phyloP scores from a whole-genome alignment of 2,329 filamentous ascomycete species.

The Exophiala lecanii-corni region DNA sequence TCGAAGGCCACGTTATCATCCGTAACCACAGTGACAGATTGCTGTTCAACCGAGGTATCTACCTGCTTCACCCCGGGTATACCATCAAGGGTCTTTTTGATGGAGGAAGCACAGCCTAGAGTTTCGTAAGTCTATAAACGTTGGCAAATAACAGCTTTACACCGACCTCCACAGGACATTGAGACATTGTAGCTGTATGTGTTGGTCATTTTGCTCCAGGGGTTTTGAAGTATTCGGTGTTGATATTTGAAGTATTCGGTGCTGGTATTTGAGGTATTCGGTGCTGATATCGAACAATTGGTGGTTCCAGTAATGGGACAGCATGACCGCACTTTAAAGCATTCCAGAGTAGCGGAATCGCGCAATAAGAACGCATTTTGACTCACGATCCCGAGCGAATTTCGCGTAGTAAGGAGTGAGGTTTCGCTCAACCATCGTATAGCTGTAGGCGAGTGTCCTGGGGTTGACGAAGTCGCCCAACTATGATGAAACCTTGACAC shows the following conservation, averaged over 20 bases:
- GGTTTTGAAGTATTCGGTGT: constrained; percentile 5
- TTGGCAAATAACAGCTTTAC: constrained; percentile 5
- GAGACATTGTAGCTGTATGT: constrained; percentile 6
- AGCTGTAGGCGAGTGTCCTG: constrained; percentile 2
- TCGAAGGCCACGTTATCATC: constrained; percentile 7
- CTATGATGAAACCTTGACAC: constrained; percentile 5
- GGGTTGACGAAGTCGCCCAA: constrained; percentile 5
- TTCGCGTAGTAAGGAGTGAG: constrained; percentile 4
- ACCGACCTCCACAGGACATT: constrained; percentile 7
- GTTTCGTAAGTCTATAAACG: constrained; percentile 6
- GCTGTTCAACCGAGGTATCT: constrained; percentile 3
- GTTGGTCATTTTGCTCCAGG: constrained; percentile 4
- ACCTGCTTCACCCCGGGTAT: constrained; percentile 5
- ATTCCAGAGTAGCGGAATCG: constrained; percentile 6
- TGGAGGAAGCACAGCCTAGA: constrained; percentile 6
- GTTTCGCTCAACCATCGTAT: constrained; percentile 4
- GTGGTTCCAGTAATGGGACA: constrained; percentile 4
- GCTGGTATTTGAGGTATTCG: constrained; percentile 3
- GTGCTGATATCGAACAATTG: constrained; percentile 6
- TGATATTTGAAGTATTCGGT: constrained; percentile 2
- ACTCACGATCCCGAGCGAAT: constrained; percentile 5
- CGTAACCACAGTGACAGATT: constrained; percentile 7
- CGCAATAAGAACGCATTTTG: constrained; percentile 6
- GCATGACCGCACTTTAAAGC: constrained; percentile 5
- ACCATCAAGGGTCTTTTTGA: constrained; percentile 3